Conservation (phyloP, 1,284 basidiomycete genomes). For the Bondarzewia mesenterica region DNA sequence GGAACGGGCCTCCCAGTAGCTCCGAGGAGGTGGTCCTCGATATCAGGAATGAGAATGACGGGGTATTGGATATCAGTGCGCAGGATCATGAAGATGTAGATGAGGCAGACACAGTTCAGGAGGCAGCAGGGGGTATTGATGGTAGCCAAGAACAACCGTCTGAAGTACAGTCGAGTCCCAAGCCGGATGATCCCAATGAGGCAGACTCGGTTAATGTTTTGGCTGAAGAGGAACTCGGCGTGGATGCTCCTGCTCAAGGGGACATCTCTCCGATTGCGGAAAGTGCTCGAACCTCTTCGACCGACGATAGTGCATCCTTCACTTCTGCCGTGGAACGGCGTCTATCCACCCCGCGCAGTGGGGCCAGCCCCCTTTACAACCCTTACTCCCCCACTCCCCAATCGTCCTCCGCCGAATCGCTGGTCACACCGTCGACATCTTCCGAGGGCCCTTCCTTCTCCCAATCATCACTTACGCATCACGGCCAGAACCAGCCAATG, state of each 20-base stretch:
- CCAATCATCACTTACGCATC: not conserved
- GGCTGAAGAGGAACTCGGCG: too few relatives aligned
- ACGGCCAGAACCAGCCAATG: not conserved
- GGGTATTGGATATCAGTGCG: not conserved
- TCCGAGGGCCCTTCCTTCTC: constrained; percentile 24
- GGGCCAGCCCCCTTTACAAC: constrained; percentile 21
- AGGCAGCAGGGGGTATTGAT: not conserved
- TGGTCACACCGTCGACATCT: constrained; percentile 32
- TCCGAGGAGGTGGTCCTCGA: constrained; percentile 3
- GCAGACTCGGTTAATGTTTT: not conserved
- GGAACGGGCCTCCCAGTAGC: constrained; percentile 31
- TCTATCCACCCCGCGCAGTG: constrained; percentile 23
- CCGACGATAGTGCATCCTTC: constrained; percentile 22
- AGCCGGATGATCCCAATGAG: not conserved
- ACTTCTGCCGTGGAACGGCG: constrained; percentile 24
- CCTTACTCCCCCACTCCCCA: constrained; percentile 30
- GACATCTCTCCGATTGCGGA: not conserved
- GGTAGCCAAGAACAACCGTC: not conserved
- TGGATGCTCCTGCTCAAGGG: not conserved
- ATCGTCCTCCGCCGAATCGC: constrained; percentile 36
- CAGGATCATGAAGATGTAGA: not conserved
- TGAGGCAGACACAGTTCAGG: not conserved
- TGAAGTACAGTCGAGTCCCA: not conserved
- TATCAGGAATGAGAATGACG: constrained; percentile 1
- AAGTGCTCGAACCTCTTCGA: not conserved